phyloP scores from a whole-genome alignment of 257 asterid species.

The Knoxia roxburghii region DNA sequence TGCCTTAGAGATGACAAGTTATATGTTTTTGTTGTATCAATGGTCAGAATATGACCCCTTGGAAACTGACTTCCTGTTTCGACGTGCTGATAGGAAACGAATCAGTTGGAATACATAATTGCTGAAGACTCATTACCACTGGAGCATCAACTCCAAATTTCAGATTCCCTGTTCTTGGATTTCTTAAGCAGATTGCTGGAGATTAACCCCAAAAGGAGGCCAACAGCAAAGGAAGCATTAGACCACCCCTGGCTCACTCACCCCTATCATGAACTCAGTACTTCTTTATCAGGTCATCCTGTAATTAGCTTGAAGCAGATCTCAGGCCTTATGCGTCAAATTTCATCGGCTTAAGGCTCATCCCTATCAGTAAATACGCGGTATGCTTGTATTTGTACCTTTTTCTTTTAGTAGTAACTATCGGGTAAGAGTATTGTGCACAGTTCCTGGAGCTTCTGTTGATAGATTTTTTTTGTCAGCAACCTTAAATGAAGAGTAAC shows the following conservation, averaged over 20 bases:
- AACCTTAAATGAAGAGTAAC: not conserved
- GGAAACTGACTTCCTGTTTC: not conserved
- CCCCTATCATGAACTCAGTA: constrained; percentile 27
- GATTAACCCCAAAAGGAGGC: constrained; percentile 67
- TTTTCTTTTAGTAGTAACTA: not conserved
- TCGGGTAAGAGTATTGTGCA: not conserved
- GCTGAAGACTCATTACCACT: constrained; percentile 53
- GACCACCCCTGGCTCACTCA: constrained; percentile 76
- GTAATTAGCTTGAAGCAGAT: not conserved
- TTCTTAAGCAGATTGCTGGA: constrained; percentile 60
- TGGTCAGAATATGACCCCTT: not conserved
- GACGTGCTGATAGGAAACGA: constrained; percentile 41
- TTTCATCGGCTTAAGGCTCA: not conserved
- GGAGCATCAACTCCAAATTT: constrained; percentile 63
- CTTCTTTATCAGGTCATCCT: constrained; percentile 15
- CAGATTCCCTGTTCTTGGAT: constrained; percentile 51
- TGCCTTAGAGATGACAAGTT: not conserved
- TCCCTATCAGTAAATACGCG: not conserved
- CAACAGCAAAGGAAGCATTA: constrained; percentile 65
- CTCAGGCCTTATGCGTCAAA: no score
- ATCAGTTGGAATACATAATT: constrained; percentile 60
- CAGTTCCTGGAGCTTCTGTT: not conserved
- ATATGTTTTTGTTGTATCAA: not conserved
- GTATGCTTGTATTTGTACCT: not conserved
- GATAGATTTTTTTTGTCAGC: not conserved